phyloP scores from a whole-genome alignment of 768 basidiomycete species.

The Roridomyces roridus region DNA sequence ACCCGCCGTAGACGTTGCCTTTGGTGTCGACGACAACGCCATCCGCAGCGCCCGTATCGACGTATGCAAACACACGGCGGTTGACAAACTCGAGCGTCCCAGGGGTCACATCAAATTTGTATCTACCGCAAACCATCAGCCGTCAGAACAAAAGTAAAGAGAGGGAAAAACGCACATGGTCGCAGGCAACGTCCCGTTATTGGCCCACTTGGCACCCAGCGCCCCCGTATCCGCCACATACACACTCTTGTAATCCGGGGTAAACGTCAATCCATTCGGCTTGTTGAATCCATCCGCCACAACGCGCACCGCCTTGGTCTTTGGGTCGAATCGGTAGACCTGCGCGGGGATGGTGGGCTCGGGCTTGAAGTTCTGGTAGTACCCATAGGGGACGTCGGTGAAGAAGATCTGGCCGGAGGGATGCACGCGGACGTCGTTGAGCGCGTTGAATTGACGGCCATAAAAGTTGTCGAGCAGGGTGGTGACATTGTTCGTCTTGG shows the following conservation, averaged over 20 bases:
- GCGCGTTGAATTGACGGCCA: conserved; percentile 79
- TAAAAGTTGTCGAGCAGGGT: conserved; percentile 78
- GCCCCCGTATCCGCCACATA: conserved; percentile 50
- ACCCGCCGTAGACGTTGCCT: conserved; percentile 70
- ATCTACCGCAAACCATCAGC: too few relatives aligned
- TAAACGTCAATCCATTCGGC: conserved; percentile 77
- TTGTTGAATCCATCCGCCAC: conserved; percentile 76
- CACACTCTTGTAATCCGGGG: conserved; percentile 61
- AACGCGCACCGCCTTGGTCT: conserved; percentile 64
- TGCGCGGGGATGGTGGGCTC: conserved; percentile 70
- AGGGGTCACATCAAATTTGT: conserved; percentile 71
- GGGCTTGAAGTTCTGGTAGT: conserved; percentile 66
- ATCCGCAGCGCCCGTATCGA: conserved; percentile 69
- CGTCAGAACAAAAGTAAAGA: too few relatives aligned
- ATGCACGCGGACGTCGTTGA: conserved; percentile 80
- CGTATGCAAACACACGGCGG: conserved; percentile 69
- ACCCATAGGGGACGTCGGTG: conserved; percentile 73
- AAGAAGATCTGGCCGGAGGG: conserved; percentile 75
- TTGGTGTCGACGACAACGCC: conserved; percentile 69
- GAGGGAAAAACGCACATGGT: neutral
- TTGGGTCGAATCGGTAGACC: conserved; percentile 76
- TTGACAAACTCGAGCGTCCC: conserved; percentile 57
- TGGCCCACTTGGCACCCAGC: neutral
- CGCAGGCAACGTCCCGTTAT: neutral
- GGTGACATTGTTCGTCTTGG: conserved; percentile 62